Conservation (phyloP, 495 filamentous ascomycete species). For the Aspergillus indologenus region DNA sequence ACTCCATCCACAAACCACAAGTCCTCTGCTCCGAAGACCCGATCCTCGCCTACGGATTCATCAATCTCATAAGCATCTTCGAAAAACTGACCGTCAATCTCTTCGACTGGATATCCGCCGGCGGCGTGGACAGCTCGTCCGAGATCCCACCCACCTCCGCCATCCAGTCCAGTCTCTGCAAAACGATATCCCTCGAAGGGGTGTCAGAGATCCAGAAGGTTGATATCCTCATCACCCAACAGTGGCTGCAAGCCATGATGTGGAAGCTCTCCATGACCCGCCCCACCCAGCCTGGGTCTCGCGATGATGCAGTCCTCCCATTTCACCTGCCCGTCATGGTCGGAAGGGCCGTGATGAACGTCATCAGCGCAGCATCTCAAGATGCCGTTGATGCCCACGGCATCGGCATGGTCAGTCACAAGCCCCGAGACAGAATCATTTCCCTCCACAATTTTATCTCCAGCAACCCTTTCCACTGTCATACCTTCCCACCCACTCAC, state of each 20-base stretch:
- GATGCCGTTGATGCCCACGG: constrained; percentile 59
- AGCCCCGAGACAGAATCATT: too few relatives aligned
- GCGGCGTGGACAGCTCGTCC: constrained; percentile 35
- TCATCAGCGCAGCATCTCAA: constrained; percentile 50
- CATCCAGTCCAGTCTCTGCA: constrained; percentile 40
- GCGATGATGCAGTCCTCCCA: constrained; percentile 47
- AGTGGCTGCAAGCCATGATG: constrained; percentile 60
- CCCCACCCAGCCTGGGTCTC: constrained; percentile 44
- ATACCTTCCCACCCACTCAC: neutral
- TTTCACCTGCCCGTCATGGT: constrained; percentile 59
- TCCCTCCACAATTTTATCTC: too few relatives aligned
- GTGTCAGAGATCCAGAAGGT: constrained; percentile 56
- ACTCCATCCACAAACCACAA: constrained; percentile 45
- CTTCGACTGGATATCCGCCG: constrained; percentile 44
- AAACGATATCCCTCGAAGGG: constrained; percentile 40
- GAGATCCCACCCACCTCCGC: constrained; percentile 36
- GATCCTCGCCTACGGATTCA: constrained; percentile 48
- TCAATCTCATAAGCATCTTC: constrained; percentile 53
- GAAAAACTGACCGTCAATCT: constrained; percentile 43
- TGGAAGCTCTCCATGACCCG: constrained; percentile 60
- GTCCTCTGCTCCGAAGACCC: constrained; percentile 48
- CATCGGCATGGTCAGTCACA: constrained; percentile 58
- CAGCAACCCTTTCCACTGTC: neutral
- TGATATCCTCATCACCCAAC: constrained; percentile 59
- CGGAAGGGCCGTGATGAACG: constrained; percentile 50